phyloP scores from a whole-genome alignment of 257 asterid species.

The Scutellaria minor region DNA sequence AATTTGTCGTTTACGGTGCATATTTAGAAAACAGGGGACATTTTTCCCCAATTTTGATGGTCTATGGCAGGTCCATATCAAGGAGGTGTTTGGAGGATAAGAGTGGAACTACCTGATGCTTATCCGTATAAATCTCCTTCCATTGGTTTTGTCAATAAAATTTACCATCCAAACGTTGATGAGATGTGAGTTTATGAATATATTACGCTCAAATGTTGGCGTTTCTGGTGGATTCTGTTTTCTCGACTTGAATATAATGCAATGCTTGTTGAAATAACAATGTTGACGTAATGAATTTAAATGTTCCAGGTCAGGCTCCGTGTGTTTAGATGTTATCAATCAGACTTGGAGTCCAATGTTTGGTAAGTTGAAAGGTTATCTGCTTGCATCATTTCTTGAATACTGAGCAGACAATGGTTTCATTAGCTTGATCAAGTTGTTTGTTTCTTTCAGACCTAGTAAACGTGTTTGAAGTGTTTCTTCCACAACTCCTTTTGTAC shows the following conservation, averaged over 20 bases:
- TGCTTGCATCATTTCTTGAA: background rate
- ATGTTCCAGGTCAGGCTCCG: conserved; percentile 84
- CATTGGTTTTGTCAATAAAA: conserved; percentile 82
- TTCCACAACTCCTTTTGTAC: conserved; percentile 90
- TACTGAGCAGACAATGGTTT: conserved; percentile 10
- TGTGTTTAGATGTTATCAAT: conserved; percentile 90
- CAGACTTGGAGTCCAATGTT: conserved; percentile 99
- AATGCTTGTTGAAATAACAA: background rate
- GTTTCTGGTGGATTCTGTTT: conserved; percentile 1
- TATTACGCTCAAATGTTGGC: background rate
- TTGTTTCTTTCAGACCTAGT: conserved; percentile 69
- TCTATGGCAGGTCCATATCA: conserved; percentile 77
- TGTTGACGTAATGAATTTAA: background rate
- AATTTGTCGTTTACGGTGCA: conserved; percentile 19
- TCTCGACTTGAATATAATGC: background rate
- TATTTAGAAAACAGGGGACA: background rate
- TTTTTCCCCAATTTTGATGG: conserved; percentile 28
- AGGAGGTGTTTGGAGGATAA: conserved; percentile 85
- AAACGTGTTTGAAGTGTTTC: conserved; percentile 91
- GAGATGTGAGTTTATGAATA: conserved; percentile 68
- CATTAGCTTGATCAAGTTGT: conserved; percentile 1
- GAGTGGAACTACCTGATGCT: conserved; percentile 89
- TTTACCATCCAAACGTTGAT: conserved; percentile 35
- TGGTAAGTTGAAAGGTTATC: conserved; percentile 49
- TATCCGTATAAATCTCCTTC: conserved; percentile 94